phyloP scores from a whole-genome alignment of 495 filamentous ascomycete genomes.

The Hyaloscypha hepaticicola region DNA sequence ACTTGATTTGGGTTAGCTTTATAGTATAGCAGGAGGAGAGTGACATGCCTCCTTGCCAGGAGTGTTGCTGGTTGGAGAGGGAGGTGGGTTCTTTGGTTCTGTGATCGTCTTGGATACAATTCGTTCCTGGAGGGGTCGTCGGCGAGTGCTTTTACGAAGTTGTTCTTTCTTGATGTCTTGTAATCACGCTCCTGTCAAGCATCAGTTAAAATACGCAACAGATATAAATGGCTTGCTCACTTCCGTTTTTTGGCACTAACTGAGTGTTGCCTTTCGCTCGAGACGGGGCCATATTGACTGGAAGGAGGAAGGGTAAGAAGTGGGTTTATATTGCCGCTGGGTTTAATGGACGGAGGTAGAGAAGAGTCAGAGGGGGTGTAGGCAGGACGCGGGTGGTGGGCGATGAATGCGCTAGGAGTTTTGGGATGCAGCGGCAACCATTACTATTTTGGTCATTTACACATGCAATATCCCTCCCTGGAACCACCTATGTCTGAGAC shows the following conservation, averaged over 20 bases:
- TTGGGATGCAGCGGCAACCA: conserved; percentile 18
- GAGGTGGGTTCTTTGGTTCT: conserved; percentile 19
- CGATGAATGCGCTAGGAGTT: conserved; percentile 19
- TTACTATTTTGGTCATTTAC: conserved; percentile 16
- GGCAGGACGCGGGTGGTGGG: background rate
- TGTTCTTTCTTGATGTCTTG: conserved; percentile 28
- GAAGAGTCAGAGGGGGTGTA: conserved; percentile 3
- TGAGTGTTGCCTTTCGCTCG: conserved; percentile 29
- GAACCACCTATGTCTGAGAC: conserved; percentile 20
- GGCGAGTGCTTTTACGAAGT: conserved; percentile 24
- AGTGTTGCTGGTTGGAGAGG: conserved; percentile 22
- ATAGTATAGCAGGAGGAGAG: conserved; percentile 27
- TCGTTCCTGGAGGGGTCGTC: conserved; percentile 20
- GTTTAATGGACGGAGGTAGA: conserved; percentile 10
- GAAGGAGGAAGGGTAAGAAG: conserved; percentile 26
- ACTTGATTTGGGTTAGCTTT: conserved; percentile 32
- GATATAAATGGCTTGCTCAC: conserved; percentile 20
- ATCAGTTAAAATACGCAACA: conserved; percentile 22
- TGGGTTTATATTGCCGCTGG: conserved; percentile 27
- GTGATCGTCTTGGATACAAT: conserved; percentile 23
- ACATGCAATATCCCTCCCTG: conserved; percentile 13
- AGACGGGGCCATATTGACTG: conserved; percentile 32
- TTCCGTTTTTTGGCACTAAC: conserved; percentile 22
- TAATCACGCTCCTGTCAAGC: conserved; percentile 17
- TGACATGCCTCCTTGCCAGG: conserved; percentile 29